These are phyloP conservation scores for Fusarium sororula DNA, from an alignment of 2,329 filamentous ascomycete species.

Conservation along the genomic window DNA sequence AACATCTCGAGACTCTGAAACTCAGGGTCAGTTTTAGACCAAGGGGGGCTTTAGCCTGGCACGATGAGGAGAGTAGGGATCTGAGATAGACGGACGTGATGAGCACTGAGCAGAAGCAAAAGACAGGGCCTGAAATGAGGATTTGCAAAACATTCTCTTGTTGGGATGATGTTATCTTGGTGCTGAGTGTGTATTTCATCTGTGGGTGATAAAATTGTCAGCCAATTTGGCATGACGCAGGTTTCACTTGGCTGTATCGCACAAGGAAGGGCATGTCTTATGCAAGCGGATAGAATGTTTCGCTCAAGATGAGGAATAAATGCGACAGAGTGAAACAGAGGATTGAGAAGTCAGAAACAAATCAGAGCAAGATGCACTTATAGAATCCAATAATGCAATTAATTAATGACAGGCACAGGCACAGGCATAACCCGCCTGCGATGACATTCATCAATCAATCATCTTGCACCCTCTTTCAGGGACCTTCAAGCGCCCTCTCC, in stretches of 20 bases:
- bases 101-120: not conserved
- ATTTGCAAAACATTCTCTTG: conserved; percentile 11
- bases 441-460: not conserved
- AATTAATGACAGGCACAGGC: not conserved
- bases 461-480: not conserved
- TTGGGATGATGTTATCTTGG: not conserved
- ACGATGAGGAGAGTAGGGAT: conserved; percentile 6
- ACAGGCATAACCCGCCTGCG: not conserved
- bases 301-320: not conserved
- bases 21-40: conserved; percentile 30
- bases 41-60: conserved; percentile 26
- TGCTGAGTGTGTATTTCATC: not conserved
- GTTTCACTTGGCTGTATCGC: conserved; percentile 5
- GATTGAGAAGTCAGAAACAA: conserved; percentile 14
- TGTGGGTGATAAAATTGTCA: not conserved
- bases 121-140: conserved; percentile 11
- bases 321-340: conserved; percentile 28
- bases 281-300: conserved; percentile 7
- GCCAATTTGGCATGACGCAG: not conserved
- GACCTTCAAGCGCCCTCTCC: conserved; percentile 3
- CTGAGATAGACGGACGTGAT: conserved; percentile 16
- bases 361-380: not conserved
- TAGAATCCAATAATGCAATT: not conserved
- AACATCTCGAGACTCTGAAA: conserved; percentile 37
- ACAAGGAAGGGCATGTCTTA: not conserved